A percentile compares a stretch with the other conserved stretches of the same genome.
These are phyloP conservation scores for Nemania abortiva DNA, from an alignment of 2,329 filamentous ascomycete genomes.

Conservation along the genomic window DNA sequence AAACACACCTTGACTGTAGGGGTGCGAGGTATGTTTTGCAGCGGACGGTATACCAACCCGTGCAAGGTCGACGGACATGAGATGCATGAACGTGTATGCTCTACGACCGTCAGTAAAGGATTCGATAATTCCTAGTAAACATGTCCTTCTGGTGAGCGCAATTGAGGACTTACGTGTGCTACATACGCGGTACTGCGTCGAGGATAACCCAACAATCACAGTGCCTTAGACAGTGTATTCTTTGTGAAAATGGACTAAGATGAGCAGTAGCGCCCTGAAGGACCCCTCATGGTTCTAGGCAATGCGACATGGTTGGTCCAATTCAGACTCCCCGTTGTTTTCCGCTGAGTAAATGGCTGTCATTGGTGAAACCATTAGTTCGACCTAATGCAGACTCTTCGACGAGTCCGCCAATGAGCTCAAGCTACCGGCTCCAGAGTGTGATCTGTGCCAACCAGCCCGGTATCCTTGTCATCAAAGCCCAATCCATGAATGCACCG, in stretches of 20 bases:
- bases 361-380: slow-evolving; percentile 27
- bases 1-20: too few species aligned
- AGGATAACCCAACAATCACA: not conserved
- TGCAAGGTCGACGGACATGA: not conserved
- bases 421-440: slow-evolving; percentile 12
- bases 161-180: not conserved
- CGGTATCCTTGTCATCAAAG: slow-evolving; percentile 26
- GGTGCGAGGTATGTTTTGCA: too few species aligned
- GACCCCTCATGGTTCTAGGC: slow-evolving; percentile 8
- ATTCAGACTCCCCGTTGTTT: slow-evolving; percentile 10
- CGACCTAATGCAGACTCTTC: slow-evolving; percentile 36
- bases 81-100: not conserved
- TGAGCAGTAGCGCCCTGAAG: slow-evolving; percentile 32
- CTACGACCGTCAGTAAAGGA: not conserved
- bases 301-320: slow-evolving; percentile 30
- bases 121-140: not conserved
- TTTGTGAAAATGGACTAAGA: slow-evolving; percentile 1
- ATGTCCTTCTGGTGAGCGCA: not conserved
- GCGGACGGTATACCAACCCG: not conserved
- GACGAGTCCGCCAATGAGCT: slow-evolving; percentile 30
- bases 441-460: slow-evolving; percentile 24
- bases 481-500: slow-evolving; percentile 29
- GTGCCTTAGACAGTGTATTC: not conserved
- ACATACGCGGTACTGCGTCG: not conserved
- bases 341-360: not conserved